Base-by-base conservation (phyloP, 495 filamentous ascomycete genomes). In the Lophiostoma macrostomum region DNA sequence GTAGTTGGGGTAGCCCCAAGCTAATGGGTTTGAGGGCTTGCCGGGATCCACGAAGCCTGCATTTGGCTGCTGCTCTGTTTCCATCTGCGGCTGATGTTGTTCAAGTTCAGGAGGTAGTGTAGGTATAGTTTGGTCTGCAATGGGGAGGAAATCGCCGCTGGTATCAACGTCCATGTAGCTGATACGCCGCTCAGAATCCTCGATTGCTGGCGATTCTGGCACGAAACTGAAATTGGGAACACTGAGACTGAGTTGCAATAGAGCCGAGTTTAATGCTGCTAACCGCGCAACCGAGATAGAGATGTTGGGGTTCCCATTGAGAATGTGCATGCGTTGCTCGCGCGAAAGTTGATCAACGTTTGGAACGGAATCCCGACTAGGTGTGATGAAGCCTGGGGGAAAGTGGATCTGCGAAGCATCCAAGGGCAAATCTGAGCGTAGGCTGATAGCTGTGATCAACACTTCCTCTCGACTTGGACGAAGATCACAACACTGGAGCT, bases 131-230 rank as follows among this genome's bases (percentile, higher is more conserved):
- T 41, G 32, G 14, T 53, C 38, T 3, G 55, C 24, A 18, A 54
- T n/a, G 16, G 42, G 34, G 18, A 54, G 28, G 30, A 34, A 58
- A 12, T 58, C 48, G 1, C 23, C 41, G 16, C n/a, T n/a, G n/a
- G 55, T 27, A 43, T 60, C 56, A 5, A 60, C n/a, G 29, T 60
- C 56, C 56, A 60, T 60, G 36, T 54, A 60, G 43, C 56, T 60
- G 13, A 60, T 60, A 23, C 56, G 56, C 8, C 56, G 56, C 11
- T 44, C 50, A 5, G 24, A 18, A 1, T 34, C 29, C 18, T 54
- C 56, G 12, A 40, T 31, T 2, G 31, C 18, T n/a, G 28, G 22
- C 30, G 24, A 8, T 25, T 58, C 55, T 10, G 16, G 14, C 19
- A 48, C 50, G 16, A 46, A 38, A n/a, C 36, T 32, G 22, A 22